phyloP scores from a whole-genome alignment of 805 yeast genomes.

The Cyberlindnera japonica region DNA sequence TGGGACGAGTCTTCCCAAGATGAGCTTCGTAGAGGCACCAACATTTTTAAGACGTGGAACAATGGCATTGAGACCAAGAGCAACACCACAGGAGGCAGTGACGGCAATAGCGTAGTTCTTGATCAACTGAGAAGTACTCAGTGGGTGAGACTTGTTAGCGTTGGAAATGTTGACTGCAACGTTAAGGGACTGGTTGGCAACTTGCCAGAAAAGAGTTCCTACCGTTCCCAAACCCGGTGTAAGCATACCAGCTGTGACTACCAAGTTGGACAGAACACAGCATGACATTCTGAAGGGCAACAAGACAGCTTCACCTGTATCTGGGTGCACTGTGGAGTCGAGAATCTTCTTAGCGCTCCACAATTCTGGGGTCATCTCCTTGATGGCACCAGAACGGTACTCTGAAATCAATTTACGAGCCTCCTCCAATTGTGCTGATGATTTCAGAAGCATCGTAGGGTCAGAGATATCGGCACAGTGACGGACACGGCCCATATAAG shows the following conservation, averaged over 20 bases:
- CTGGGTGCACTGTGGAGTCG: conserved; percentile 95
- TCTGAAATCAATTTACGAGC: conserved; percentile 68
- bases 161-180: conserved; percentile 97
- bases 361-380: conserved; percentile 68
- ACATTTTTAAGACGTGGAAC: conserved; percentile 81
- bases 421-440: conserved; percentile 53
- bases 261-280: conserved; percentile 87
- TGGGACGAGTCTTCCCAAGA: conserved; percentile 86
- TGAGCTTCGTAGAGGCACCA: conserved; percentile 63
- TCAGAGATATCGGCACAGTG: conserved; percentile 93
- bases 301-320: conserved; percentile 88
- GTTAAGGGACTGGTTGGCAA: conserved; percentile 93
- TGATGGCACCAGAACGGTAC: conserved; percentile 65
- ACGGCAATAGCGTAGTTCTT: conserved; percentile 87
- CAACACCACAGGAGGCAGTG: conserved; percentile 91
- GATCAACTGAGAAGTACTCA: conserved; percentile 71
- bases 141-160: conserved; percentile 91
- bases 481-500: conserved; percentile 91
- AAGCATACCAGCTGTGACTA: conserved; percentile 96
- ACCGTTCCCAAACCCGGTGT: conserved; percentile 87
- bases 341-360: conserved; percentile 87
- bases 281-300: conserved; percentile 97
- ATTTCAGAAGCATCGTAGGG: conserved; percentile 82
- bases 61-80: conserved; percentile 83
- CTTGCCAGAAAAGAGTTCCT: conserved; percentile 96